These are phyloP conservation scores for Aphanoascus verrucosus DNA, from an alignment of 2,329 filamentous ascomycete genomes.

Conservation along the genomic window DNA sequence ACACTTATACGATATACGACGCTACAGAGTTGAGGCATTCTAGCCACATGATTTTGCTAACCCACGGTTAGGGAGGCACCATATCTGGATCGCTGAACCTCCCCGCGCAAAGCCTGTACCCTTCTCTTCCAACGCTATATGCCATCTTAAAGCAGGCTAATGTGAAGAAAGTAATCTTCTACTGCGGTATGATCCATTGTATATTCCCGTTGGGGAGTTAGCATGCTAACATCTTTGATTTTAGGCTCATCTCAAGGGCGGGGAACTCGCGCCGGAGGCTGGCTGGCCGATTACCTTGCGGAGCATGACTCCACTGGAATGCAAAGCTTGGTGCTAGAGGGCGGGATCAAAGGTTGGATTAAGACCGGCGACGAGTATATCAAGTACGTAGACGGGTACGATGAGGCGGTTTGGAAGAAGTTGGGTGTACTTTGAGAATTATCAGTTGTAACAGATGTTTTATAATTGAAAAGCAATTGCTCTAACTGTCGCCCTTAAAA, in stretches of 20 bases:
- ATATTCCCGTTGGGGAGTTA: neutral
- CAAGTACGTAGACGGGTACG: conserved; percentile 40
- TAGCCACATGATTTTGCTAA: neutral
- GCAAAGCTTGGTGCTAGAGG: conserved; percentile 40
- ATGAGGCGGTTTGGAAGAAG: conserved; percentile 9
- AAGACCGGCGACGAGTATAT: conserved; percentile 40
- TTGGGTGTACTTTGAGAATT: conserved; percentile 1
- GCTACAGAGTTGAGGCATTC: neutral
- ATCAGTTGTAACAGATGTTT: neutral
- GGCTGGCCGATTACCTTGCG: conserved; percentile 45
- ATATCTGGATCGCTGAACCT: conserved; percentile 46
- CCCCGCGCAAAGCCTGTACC: conserved; percentile 33
- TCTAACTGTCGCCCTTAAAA: neutral
- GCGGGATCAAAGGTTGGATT: conserved; percentile 48
- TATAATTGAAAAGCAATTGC: neutral
- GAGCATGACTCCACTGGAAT: conserved; percentile 22
- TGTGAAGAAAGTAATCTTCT: conserved; percentile 31
- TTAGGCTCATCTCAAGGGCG: conserved; percentile 47
- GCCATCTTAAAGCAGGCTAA: conserved; percentile 23
- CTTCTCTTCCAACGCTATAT: conserved; percentile 29
- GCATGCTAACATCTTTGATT: neutral
- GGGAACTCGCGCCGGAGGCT: conserved; percentile 45
- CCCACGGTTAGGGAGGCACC: conserved; percentile 46
- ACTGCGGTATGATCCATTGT: conserved; percentile 29
- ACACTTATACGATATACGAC: neutral